phyloP scores from a whole-genome alignment of 2,329 filamentous ascomycete species.

The Neofusicoccum kwambonambiense region DNA sequence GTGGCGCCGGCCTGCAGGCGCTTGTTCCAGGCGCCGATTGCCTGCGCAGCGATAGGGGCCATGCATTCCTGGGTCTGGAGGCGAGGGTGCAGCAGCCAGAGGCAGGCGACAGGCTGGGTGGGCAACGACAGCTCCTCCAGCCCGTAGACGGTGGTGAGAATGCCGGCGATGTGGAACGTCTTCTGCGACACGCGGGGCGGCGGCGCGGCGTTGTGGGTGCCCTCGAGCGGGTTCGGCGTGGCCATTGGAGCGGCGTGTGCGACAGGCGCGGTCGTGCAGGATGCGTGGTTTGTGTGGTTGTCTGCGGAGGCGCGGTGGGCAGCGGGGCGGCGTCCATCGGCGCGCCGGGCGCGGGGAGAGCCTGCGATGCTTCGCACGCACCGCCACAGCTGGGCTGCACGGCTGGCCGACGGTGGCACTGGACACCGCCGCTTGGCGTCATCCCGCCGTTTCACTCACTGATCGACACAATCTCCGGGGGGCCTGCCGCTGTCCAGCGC shows the following conservation, averaged over 20 bases:
- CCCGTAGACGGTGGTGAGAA: slow-evolving; percentile 78
- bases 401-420: neutral
- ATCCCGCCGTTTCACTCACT: slow-evolving; percentile 11
- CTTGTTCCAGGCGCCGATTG: slow-evolving; percentile 67
- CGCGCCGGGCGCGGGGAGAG: neutral
- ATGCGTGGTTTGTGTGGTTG: too few species aligned
- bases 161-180: slow-evolving; percentile 71
- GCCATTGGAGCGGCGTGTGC: slow-evolving; percentile 25
- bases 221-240: slow-evolving; percentile 34
- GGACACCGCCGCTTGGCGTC: slow-evolving; percentile 4
- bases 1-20: slow-evolving; percentile 31
- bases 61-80: slow-evolving; percentile 70
- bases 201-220: slow-evolving; percentile 26
- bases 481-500: slow-evolving; percentile 12
- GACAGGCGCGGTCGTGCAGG: too few species aligned
- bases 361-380: too few species aligned
- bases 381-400: too few species aligned
- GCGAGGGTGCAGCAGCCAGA: slow-evolving; percentile 91
- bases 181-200: slow-evolving; percentile 57
- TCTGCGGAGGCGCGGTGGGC: too few species aligned
- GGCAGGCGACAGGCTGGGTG: slow-evolving; percentile 62
- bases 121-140: slow-evolving; percentile 65
- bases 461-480: slow-evolving; percentile 11
- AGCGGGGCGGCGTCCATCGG: neutral
- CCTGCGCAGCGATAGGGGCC: slow-evolving; percentile 68